Evolutionary conservation across 768 basidiomycete genomes (phyloP).

Genomic region (Hebeloma cylindrosporum): DNA sequence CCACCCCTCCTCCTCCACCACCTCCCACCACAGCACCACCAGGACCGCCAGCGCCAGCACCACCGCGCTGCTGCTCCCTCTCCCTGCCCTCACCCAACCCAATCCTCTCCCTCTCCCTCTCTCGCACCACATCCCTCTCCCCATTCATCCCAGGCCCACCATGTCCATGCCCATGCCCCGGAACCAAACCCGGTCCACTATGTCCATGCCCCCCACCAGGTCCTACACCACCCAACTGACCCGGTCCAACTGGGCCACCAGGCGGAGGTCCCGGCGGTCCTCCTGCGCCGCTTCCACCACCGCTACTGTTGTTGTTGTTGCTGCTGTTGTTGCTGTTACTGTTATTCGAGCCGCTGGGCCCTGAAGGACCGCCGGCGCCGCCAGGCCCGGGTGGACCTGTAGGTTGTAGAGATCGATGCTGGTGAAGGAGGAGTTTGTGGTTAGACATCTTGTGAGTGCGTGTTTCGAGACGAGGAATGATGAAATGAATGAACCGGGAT

Average conservation of each 20-base stretch:
- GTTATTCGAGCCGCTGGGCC: not conserved
- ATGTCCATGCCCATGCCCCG: not conserved
- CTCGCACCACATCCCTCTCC: not conserved
- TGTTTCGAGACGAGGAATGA: not conserved
- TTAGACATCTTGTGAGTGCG: not conserved
- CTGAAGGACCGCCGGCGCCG: not conserved
- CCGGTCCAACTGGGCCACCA: not conserved
- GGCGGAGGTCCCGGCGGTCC: not conserved
- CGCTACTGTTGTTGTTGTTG: not conserved
- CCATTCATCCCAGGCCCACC: not conserved
- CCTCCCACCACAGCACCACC: constrained; percentile 1
- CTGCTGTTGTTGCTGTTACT: not conserved
- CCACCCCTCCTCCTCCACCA: constrained; percentile 12
- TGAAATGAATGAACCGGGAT: not conserved
- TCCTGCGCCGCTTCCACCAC: not conserved
- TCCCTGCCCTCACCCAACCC: constrained; percentile 3
- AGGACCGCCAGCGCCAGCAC: not conserved
- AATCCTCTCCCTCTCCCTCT: constrained; percentile 2
- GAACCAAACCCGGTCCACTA: too few relatives aligned
- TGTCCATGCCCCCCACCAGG: not conserved
- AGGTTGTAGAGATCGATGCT: constrained; percentile 16
- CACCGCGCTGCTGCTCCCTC: constrained; percentile 6
- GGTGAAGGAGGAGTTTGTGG: not conserved
- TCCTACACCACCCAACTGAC: too few relatives aligned
- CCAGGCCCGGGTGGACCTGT: constrained; percentile 12